Percentiles rank a stretch among this genome's conserved stretches.
These are phyloP conservation scores for Protomyces pachydermus DNA, from an alignment of 1,139 yeast species.

Conservation along the genomic window DNA sequence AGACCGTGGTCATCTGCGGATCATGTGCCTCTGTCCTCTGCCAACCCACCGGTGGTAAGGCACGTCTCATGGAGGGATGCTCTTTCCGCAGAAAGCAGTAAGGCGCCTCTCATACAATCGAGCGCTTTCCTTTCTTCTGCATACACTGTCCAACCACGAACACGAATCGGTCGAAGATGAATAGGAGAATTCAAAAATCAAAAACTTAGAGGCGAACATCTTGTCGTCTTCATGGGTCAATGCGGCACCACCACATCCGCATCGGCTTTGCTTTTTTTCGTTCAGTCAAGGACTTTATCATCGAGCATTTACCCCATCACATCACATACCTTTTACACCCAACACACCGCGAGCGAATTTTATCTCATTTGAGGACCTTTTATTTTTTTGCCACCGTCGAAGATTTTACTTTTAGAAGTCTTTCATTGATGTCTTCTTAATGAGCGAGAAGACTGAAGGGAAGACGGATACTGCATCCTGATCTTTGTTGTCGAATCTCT, in stretches of 20 bases:
- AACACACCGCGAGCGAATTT: background rate
- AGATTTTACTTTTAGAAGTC: background rate
- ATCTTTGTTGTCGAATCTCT: background rate
- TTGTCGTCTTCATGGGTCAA: background rate
- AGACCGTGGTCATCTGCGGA: constrained; percentile 99
- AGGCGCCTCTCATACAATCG: background rate
- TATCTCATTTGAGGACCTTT: background rate
- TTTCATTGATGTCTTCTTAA: background rate
- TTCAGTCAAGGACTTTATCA: background rate
- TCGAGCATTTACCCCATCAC: background rate
- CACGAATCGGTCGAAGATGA: background rate
- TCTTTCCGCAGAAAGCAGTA: constrained; percentile 96
- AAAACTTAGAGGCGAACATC: background rate
- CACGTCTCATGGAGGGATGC: constrained; percentile 97
- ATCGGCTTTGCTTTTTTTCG: background rate
- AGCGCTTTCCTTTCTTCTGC: background rate
- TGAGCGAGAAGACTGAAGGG: background rate
- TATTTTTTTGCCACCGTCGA: background rate
- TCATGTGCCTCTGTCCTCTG: constrained; percentile 97
- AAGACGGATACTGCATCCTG: background rate
- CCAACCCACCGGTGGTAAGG: constrained; percentile 99
- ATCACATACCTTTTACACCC: background rate
- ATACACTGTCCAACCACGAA: background rate
- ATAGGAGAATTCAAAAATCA: background rate
- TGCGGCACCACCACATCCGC: background rate